Base-by-base conservation (phyloP, 73 alveolate species). In the Stentor coeruleus region DNA sequence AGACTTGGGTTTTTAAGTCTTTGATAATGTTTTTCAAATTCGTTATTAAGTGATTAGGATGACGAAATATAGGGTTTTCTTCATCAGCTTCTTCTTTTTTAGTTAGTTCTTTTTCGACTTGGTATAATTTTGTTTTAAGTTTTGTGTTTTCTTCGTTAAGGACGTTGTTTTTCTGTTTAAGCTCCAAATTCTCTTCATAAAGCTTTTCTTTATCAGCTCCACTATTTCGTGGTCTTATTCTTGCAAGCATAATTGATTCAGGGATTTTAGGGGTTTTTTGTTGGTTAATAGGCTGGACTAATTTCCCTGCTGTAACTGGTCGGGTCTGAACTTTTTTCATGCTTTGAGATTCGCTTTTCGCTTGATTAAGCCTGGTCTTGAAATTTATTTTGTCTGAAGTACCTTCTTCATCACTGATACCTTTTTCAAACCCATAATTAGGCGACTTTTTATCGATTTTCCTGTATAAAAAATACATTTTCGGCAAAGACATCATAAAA, bases 71-170 rank as follows among this genome's bases (percentile, higher is more conserved):
- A n/a, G n/a, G n/a, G 20, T 6, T 11, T 3, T 37, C 14, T 81
- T 87, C 93, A 33, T 76, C 77, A 33, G 35, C 84, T 58, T 84
- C 86, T 3, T 88, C 94, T 58, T 84, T 84, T 58, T 74, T 76
- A 3, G 26, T 26, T 74, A 88, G 3, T 76, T 88, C 90, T 26
- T 88, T 42, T 58, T 82, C 59, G 55, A 75, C 35, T 3, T n/a
- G 36, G 60, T 42, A 36, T 38, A 88, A 30, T 41, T 85, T 88
- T 3, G 94, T 88, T 49, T 88, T 88, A 35, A 88, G 90, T 82
- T 55, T 84, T 66, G 74, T 20, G 74, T 83, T 85, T 40, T 88
- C 94, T 39, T 88, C 91, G 39, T 77, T 59, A 39, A 85, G 35
- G 0, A 42, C 20, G 39, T 88, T 88, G 59, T 76, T 41, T 49